Base-by-base conservation (phyloP, 176 grass and related monocot genomes). In the Poa annua region DNA sequence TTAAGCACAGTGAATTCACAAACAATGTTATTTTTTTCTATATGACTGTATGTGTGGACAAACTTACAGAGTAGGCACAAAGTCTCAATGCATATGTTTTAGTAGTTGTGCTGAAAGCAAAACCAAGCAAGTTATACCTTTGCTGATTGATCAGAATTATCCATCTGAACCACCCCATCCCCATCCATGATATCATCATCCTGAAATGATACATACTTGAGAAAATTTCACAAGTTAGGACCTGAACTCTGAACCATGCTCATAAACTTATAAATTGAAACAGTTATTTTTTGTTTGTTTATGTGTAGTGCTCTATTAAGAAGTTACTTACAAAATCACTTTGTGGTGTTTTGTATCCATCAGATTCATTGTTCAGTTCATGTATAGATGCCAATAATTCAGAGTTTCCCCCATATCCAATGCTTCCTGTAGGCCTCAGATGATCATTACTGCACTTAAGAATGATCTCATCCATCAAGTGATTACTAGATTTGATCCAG, bases 241-340 rank as follows among this genome's bases (percentile, higher is more conserved):
- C 45, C n/a, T 3, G 11, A 74, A 34, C 42, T 77, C 66, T 62
- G 51, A 77, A 71, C 13, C 74, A 47, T 65, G 62, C 33, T 71
- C 63, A 52, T 69, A n/a, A 35, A 81, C 1, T 34, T 29, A 11
- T 75, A 6, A 12, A 35, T 36, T 71, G 56, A 81, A 67, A 79
- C 25, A 59, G 26, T 39, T 38, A 57, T 19, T 39, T 38, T 50
- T 19, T 79, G 26, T 38, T 29, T 71, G 12, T 63, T 59, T 38
- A 3, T 38, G 15, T 74, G 9, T 36, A 38, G 57, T 74, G 56
- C 11, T 83, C 74, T n/a, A 6, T 9, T 39, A 15, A 29, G 38
- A 66, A 82, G 7, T 67, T 79, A 25, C 79, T 82, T 79, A 90
- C 84, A 38, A 87, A 77, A 66, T 87, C 66, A 75, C 32, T 86